Evolutionary conservation across 306 rosid species (phyloP).

Genomic region (Cercis canadensis): DNA sequence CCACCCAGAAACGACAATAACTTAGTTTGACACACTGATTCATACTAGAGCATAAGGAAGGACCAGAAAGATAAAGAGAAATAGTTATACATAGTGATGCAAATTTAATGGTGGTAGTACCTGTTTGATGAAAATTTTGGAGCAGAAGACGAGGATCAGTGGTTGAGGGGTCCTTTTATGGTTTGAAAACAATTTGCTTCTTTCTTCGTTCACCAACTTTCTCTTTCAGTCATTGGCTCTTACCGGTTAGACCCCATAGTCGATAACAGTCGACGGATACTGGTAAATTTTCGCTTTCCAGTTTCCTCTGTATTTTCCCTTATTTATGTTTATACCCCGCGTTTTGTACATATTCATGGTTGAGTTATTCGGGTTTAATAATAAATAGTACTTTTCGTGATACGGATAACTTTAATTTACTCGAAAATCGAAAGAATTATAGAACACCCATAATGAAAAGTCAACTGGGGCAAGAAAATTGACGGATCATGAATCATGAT

Average conservation of each 20-base stretch:
- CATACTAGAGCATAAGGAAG: neutral
- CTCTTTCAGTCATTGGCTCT: neutral
- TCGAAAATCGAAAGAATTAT: no score
- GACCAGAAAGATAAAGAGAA: neutral
- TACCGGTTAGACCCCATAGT: conserved; percentile 4
- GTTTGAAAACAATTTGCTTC: neutral
- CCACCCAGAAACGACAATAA: neutral
- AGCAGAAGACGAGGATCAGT: neutral
- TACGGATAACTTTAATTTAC: no score
- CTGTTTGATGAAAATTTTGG: neutral
- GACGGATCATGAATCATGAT: no score
- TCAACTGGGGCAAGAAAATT: no score
- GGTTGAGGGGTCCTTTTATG: conserved; percentile 15
- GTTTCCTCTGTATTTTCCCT: neutral
- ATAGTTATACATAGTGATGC: neutral
- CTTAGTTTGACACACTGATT: neutral
- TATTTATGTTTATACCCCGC: conserved; percentile 18
- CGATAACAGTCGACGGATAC: neutral
- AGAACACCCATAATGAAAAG: no score
- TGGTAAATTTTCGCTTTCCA: conserved; percentile 3
- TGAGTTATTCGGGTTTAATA: neutral
- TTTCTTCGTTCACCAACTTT: conserved; percentile 1
- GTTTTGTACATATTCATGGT: neutral
- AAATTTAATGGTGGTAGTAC: conserved; percentile 4
- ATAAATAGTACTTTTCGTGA: no score